phyloP scores from a whole-genome alignment of 2,329 filamentous ascomycete species.

The Pestalotiopsis sp. region DNA sequence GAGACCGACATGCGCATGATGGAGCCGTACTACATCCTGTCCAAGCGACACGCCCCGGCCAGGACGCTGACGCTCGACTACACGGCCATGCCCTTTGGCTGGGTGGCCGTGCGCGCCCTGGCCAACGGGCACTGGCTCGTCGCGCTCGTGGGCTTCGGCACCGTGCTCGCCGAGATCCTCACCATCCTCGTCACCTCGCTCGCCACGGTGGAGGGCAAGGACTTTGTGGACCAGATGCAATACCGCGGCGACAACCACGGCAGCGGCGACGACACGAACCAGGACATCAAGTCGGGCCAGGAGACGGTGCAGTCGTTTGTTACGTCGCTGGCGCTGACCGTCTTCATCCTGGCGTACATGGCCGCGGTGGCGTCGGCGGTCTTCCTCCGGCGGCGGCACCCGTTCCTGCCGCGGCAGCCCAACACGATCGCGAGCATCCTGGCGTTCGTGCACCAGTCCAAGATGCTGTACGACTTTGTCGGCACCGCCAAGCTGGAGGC shows the following conservation, averaged over 20 bases:
- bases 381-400: constrained; percentile 63
- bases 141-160: constrained; percentile 70
- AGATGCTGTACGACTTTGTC: constrained; percentile 78
- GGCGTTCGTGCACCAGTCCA: constrained; percentile 78
- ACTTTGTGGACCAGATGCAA: constrained; percentile 49
- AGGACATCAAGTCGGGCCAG: constrained; percentile 52
- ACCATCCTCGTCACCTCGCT: constrained; percentile 71
- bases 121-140: constrained; percentile 67
- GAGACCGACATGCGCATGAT: constrained; percentile 73
- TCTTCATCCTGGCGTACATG: constrained; percentile 69
- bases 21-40: constrained; percentile 74
- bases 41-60: constrained; percentile 64
- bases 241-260: constrained; percentile 9
- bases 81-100: constrained; percentile 70
- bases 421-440: constrained; percentile 77
- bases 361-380: constrained; percentile 60
- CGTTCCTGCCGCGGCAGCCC: constrained; percentile 77
- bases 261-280: constrained; percentile 22
- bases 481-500: constrained; percentile 66
- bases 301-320: constrained; percentile 68
- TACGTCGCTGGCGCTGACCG: constrained; percentile 62
- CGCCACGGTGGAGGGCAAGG: constrained; percentile 63
- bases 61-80: constrained; percentile 73
- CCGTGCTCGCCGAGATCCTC: constrained; percentile 72
- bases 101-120: constrained; percentile 63